Conservation (phyloP, 2,329 filamentous ascomycete species). For the Aspergillus pseudoviridinutans region DNA sequence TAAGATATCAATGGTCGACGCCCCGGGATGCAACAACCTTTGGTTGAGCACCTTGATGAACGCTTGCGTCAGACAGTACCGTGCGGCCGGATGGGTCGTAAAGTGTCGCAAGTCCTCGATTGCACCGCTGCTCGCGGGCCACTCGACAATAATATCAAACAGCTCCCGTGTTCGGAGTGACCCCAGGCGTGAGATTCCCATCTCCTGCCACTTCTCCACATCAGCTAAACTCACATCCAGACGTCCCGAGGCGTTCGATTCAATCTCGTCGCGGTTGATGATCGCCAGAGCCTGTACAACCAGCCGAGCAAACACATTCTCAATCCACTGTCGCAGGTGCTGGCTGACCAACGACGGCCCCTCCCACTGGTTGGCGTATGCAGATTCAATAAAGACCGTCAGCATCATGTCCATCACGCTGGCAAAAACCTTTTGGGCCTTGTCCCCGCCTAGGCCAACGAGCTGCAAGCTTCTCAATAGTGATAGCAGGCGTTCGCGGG, state of each 20-base stretch:
- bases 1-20: slow-evolving; percentile 63
- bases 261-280: slow-evolving; percentile 27
- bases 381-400: slow-evolving; percentile 52
- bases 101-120: slow-evolving; percentile 59
- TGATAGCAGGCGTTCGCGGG: slow-evolving; percentile 32
- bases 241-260: slow-evolving; percentile 18
- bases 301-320: slow-evolving; percentile 51
- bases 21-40: slow-evolving; percentile 59
- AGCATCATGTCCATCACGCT: slow-evolving; percentile 56
- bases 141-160: slow-evolving; percentile 60
- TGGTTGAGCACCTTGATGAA: slow-evolving; percentile 53
- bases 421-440: slow-evolving; percentile 55
- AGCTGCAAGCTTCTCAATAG: slow-evolving; percentile 47
- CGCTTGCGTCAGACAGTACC: slow-evolving; percentile 51
- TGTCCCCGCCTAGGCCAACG: slow-evolving; percentile 53
- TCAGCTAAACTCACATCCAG: slow-evolving; percentile 38
- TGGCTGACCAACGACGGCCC: slow-evolving; percentile 45
- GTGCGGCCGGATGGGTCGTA: slow-evolving; percentile 50
- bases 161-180: slow-evolving; percentile 53
- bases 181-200: slow-evolving; percentile 53
- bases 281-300: slow-evolving; percentile 47
- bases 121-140: slow-evolving; percentile 56
- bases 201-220: slow-evolving; percentile 53
- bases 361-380: slow-evolving; percentile 57
- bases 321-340: slow-evolving; percentile 54